Evolutionary conservation across 192 early-diverging fungal genomes (phyloP), one percentile per base, ranked within the genome.

Genomic region (Lobosporangium transversale): DNA sequence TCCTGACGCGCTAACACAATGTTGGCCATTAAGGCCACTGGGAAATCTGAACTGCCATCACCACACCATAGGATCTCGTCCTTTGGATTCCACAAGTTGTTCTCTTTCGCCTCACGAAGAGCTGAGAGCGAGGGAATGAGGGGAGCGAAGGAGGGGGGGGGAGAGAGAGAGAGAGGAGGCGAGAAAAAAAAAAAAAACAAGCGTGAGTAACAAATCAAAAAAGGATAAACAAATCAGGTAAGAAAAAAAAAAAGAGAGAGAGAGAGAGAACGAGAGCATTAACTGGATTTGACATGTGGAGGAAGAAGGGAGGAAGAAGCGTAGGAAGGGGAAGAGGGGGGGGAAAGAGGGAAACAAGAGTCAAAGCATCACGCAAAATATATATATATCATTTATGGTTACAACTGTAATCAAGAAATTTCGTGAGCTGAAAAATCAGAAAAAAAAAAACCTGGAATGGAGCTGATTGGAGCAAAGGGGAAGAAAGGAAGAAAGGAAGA

Each of bases 1-100:
- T 61, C 49, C 31, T 75, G 11, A 30, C 71, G 62, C 18, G 71
- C 71, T 0, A 75, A 32, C 14, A 66, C 52, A 31, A 75, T 50
- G 21, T 75, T 52, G 0, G 71, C 37, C 1, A 15, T 30, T 11
- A 75, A 57, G 11, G 70, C 70, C 17, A 62, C 70, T 26, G 70
- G 62, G 24, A 75, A 75, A 23, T 75, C 70, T 12, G 70, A 65
- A 21, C 50, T 75, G 1, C 62, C 70, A 40, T 75, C 70, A 30
- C 70, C 70, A 37, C 70, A 75, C 62, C 63, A 75, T 0, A 75
- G 44, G 12, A 75, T 75, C 0, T 66, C 42, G 27, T 75, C 70
- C 4, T 7, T 32, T 35, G 70, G 62, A 17, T 55, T 42, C 32
- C 31, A 2, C 27, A 66, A 63, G 15, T 75, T 63, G 2, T 75